Evolutionary conservation across 768 basidiomycete species (phyloP), one percentile per base, ranked within the genome.

Genomic region (Mycena pura): DNA sequence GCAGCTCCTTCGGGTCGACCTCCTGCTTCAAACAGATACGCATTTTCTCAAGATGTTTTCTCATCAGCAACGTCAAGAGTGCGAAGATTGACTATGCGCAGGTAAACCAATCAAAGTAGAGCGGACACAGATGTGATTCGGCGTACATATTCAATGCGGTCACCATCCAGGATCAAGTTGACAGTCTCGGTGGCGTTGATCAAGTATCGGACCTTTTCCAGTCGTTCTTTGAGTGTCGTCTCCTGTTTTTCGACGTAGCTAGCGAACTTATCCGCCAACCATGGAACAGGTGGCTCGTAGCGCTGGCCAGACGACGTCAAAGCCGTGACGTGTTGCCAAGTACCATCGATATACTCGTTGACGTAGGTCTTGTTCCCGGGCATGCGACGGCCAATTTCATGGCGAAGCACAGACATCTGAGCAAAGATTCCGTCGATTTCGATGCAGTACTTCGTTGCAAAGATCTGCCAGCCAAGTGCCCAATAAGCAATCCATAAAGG

Each of bases 321-420:
- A 0, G 45, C 45, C 6, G 52, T 61, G 14, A 54, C 51, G 32
- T 48, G n/a, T 11, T 40, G 28, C 59, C 59, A 61, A 19, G 7
- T 15, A 6, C 44, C 52, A 1, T 53, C 59, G 10, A 61, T 47
- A 31, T 61, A 61, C 5, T 48, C 46, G 38, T 48, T 48, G 10
- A 61, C 38, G 22, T 54, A 32, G 67, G 70, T 49, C 58, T 66
- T 41, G 39, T 61, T 73, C 65, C 52, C 51, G 2, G 52, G 52
- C 59, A 61, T 61, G 15, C 40, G 22, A 17, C 47, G 21, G 1
- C 29, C 45, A 17, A 61, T 49, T 19, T 54, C 8, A 10, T 13
- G 3, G 5, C 31, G 19, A n/a, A 61, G 36, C 13, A 61, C n/a
- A n/a, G 32, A 25, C 52, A 61, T 61, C 31, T 61, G 45, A 3